Conservation (phyloP, 2,329 filamentous ascomycete genomes). For the Neofusicoccum umdonicola region DNA sequence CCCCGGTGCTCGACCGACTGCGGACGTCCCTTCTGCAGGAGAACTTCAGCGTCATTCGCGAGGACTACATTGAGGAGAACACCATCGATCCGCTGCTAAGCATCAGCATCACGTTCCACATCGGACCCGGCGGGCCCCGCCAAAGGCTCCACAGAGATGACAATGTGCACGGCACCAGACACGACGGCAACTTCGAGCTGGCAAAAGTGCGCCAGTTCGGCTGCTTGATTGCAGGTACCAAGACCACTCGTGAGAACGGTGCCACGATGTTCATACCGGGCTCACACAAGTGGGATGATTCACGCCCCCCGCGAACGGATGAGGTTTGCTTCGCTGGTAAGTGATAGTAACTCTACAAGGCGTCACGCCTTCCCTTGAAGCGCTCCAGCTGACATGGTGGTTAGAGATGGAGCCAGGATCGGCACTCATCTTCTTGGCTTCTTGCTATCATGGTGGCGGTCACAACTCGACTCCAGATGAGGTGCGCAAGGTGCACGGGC, state of each 20-base stretch:
- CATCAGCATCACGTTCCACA: slow-evolving; percentile 29
- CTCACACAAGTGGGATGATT: slow-evolving; percentile 32
- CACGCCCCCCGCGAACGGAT: slow-evolving; percentile 25
- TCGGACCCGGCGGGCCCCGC: slow-evolving; percentile 30
- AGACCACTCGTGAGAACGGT: slow-evolving; percentile 31
- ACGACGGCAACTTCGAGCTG: slow-evolving; percentile 21
- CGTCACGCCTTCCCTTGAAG: not conserved
- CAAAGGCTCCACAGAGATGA: slow-evolving; percentile 34
- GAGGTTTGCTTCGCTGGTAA: slow-evolving; percentile 36
- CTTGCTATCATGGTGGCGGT: slow-evolving; percentile 34
- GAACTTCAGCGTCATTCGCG: slow-evolving; percentile 23
- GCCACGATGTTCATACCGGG: slow-evolving; percentile 36
- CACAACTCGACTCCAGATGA: slow-evolving; percentile 26
- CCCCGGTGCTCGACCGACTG: slow-evolving; percentile 25
- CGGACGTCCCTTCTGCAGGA: slow-evolving; percentile 27
- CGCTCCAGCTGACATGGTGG: not conserved
- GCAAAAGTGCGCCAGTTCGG: slow-evolving; percentile 26
- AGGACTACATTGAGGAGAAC: slow-evolving; percentile 23
- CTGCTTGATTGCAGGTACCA: slow-evolving; percentile 29
- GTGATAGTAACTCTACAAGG: not conserved
- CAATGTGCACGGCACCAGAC: slow-evolving; percentile 30
- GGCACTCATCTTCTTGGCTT: slow-evolving; percentile 36
- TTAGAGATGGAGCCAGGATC: slow-evolving; percentile 38
- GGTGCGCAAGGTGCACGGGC: slow-evolving; percentile 28
- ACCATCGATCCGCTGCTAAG: slow-evolving; percentile 28